Evolutionary conservation across 2,329 filamentous ascomycete species (phyloP), one percentile per base, ranked within the genome.

Genomic region (Paramyrothecium sp.): DNA sequence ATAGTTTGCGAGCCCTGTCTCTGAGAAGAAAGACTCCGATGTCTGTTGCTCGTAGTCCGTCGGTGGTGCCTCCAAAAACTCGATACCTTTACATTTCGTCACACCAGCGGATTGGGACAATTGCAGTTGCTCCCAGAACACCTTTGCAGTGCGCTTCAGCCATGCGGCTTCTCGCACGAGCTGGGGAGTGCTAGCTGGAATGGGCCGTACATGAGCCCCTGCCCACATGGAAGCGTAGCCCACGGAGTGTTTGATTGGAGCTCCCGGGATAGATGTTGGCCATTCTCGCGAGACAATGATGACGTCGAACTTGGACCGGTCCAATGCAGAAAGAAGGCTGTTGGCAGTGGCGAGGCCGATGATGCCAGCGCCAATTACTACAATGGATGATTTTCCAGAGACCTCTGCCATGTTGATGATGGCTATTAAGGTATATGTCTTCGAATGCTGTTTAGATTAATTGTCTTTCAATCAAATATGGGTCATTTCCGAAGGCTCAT

Each of bases 141-240:
- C 67, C 7, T 53, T 58, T 3, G 65, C 62, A 0, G 71, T 68
- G 2, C 56, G 41, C 55, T 62, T 71, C 2, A 74, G 51, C 71
- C 71, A 73, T 1, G 55, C 51, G 1, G 71, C 72, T 55, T 73
- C 71, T 19, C 66, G 67, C 5, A 51, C 60, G 1, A 73, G 57
- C 49, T 73, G 72, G 2, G 70, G 61, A 7, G 70, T 71, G 7
- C 65, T 65, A 2, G 65, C 69, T 2, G 78, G 78, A 33, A 83
- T 78, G 63, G 77, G 81, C 47, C 81, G 76, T 61, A 83, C 81
- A 64, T 85, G 81, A 2, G 82, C 82, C 11, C 82, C 82, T 38
- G 77, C 82, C 82, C 81, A 85, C 53, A 82, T 81, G 30, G 82
- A 85, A 16, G 82, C 80, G 65, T 79, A 85, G 71, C 85, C 66